Percentiles rank a stretch among this genome's conserved stretches.
Evolutionary conservation across 179 eudicot species (phyloP).

Genomic region (Beta macrorhiza): DNA sequence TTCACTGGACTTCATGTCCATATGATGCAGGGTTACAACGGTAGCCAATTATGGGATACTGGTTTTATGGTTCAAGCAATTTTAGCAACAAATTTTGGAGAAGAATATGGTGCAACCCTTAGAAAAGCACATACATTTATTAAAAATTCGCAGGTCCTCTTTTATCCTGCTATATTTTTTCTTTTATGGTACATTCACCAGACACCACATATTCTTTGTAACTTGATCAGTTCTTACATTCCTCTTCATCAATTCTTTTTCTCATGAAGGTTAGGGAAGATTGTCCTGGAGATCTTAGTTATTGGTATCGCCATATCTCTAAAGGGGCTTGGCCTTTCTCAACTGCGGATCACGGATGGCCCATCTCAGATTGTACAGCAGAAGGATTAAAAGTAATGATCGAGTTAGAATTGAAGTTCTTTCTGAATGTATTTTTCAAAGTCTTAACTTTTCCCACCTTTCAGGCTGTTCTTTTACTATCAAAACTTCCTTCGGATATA

Average conservation of each 20-base stretch:
- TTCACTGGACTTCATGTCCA: conserved; percentile 12
- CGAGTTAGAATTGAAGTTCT: not conserved
- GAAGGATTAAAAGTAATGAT: conserved; percentile 50
- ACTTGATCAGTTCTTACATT: conserved; percentile 5
- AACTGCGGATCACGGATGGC: conserved; percentile 57
- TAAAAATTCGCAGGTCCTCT: conserved; percentile 41
- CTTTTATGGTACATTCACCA: conserved; percentile 12
- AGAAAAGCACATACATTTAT: conserved; percentile 64
- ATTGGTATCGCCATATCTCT: conserved; percentile 55
- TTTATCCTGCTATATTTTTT: conserved; percentile 2
- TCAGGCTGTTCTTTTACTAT: conserved; percentile 72
- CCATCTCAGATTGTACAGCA: conserved; percentile 53
- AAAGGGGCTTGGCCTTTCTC: conserved; percentile 63
- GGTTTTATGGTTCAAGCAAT: conserved; percentile 81
- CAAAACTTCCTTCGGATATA: conserved; percentile 63
- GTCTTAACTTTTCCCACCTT: conserved; percentile 21
- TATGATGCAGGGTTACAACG: conserved; percentile 50
- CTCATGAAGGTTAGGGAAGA: conserved; percentile 39
- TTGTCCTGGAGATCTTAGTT: conserved; percentile 48
- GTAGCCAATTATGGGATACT: conserved; percentile 65
- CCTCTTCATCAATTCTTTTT: conserved; percentile 17
- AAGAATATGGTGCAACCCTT: conserved; percentile 61
- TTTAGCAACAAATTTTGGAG: conserved; percentile 52
- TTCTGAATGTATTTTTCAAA: conserved; percentile 5
- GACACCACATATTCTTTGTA: not conserved